Evolutionary conservation across 768 basidiomycete species (phyloP).

Genomic region (Tricholoma hemisulphureum): DNA sequence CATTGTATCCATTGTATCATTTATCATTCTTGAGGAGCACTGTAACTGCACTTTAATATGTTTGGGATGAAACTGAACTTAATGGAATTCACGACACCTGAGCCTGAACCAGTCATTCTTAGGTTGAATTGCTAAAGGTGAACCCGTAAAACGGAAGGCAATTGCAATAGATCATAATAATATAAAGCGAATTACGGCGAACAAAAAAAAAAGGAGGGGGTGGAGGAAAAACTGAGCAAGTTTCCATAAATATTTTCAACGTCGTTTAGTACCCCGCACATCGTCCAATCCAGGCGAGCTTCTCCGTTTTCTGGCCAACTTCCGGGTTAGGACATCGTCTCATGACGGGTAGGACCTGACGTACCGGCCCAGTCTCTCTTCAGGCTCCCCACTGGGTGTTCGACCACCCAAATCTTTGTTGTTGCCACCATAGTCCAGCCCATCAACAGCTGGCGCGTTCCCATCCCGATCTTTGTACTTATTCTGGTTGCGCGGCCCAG

Average conservation of each 20-base stretch:
- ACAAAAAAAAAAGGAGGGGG: too few relatives aligned
- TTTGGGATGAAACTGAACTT: background rate
- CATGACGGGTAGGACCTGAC: too few relatives aligned
- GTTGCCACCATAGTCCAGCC: conserved; percentile 80
- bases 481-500: conserved; percentile 84
- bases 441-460: conserved; percentile 82
- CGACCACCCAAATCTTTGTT: conserved; percentile 44
- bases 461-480: conserved; percentile 89
- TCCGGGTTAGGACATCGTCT: background rate
- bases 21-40: background rate
- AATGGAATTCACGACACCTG: background rate
- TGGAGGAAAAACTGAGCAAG: background rate
- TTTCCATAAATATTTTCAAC: conserved; percentile 35
- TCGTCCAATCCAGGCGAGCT: conserved; percentile 74
- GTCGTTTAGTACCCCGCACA: conserved; percentile 65
- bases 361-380: conserved; percentile 62
- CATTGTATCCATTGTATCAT: background rate
- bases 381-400: conserved; percentile 65
- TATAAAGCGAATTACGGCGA: conserved; percentile 4
- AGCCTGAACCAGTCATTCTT: too few relatives aligned
- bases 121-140: background rate
- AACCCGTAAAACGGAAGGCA: background rate
- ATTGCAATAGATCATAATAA: background rate
- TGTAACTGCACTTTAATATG: conserved; percentile 12
- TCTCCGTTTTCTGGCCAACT: conserved; percentile 58